Percentiles rank a stretch among this genome's conserved stretches.
Conservation (phyloP, 2,329 filamentous ascomycete species). For the Colletotrichum zoysiae region DNA sequence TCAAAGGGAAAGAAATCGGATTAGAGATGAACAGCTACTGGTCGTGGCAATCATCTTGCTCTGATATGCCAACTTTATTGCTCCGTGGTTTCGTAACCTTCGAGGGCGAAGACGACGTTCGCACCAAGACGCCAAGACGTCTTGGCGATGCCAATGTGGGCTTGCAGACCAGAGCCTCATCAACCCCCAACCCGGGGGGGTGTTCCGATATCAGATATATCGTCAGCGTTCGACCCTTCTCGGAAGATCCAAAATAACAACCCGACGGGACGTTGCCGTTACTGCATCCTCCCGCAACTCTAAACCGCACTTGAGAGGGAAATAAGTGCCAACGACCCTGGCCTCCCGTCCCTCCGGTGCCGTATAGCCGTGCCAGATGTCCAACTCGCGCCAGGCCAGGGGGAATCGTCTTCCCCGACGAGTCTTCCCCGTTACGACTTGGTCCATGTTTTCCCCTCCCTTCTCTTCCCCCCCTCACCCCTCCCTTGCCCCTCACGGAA, state of each 20-base stretch:
- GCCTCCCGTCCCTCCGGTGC: neutral
- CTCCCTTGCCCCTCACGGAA: neutral
- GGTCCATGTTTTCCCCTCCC: neutral
- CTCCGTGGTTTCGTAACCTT: neutral
- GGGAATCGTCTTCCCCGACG: neutral
- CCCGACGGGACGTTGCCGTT: constrained; percentile 1
- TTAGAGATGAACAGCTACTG: neutral
- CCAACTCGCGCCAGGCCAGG: constrained; percentile 5
- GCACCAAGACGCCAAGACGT: constrained; percentile 30
- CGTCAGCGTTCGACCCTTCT: neutral
- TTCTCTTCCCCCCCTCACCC: neutral
- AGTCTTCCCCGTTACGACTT: neutral
- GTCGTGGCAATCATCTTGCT: neutral
- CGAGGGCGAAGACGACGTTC: neutral
- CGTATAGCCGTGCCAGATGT: constrained; percentile 10
- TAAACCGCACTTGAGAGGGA: constrained; percentile 1
- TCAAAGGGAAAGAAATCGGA: neutral
- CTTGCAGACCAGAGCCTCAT: constrained; percentile 36
- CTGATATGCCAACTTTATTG: neutral
- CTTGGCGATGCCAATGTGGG: constrained; percentile 25
- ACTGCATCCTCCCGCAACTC: constrained; percentile 23
- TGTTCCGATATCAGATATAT: neutral
- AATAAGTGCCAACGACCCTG: neutral
- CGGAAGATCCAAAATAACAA: neutral
- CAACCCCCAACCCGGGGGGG: constrained; percentile 15